Conservation (phyloP, 2,329 filamentous ascomycete genomes). For the Coleophoma eucalyptorum region DNA sequence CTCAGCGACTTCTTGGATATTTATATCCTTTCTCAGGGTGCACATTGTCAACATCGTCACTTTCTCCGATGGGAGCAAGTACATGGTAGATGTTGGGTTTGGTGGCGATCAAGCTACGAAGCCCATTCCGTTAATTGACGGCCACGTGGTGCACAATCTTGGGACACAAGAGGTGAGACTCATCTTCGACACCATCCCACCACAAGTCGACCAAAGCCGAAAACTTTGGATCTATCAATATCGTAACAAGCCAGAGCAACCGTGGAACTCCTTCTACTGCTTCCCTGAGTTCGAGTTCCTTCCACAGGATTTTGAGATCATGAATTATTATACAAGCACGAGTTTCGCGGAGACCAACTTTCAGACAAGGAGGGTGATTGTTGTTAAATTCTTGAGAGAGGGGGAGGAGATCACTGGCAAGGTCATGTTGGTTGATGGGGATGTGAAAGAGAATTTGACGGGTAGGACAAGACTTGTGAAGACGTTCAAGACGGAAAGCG, state of each 20-base stretch:
- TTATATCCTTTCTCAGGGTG: slow-evolving; percentile 27
- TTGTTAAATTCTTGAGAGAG: slow-evolving; percentile 52
- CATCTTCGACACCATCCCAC: slow-evolving; percentile 42
- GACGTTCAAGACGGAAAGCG: slow-evolving; percentile 44
- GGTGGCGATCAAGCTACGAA: slow-evolving; percentile 57
- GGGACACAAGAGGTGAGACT: slow-evolving; percentile 54
- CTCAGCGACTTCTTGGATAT: not conserved
- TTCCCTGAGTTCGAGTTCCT: slow-evolving; percentile 65
- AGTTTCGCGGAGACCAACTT: slow-evolving; percentile 51
- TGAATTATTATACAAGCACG: slow-evolving; percentile 54
- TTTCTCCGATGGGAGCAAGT: slow-evolving; percentile 39
- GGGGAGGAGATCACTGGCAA: slow-evolving; percentile 44
- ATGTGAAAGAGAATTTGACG: slow-evolving; percentile 49
- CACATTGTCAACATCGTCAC: slow-evolving; percentile 62
- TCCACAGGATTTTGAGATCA: slow-evolving; percentile 54
- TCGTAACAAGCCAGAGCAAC: slow-evolving; percentile 38
- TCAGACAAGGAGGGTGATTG: slow-evolving; percentile 53
- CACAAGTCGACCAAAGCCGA: slow-evolving; percentile 35
- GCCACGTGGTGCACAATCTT: slow-evolving; percentile 32
- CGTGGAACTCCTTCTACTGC: slow-evolving; percentile 59
- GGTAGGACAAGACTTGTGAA: slow-evolving; percentile 45
- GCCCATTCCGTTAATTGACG: slow-evolving; percentile 49
- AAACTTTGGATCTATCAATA: slow-evolving; percentile 63
- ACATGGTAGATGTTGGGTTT: slow-evolving; percentile 59
- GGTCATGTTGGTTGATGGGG: slow-evolving; percentile 44